Conservation (phyloP, 164 flowering plant species). For the Euptelea pleiosperma region DNA sequence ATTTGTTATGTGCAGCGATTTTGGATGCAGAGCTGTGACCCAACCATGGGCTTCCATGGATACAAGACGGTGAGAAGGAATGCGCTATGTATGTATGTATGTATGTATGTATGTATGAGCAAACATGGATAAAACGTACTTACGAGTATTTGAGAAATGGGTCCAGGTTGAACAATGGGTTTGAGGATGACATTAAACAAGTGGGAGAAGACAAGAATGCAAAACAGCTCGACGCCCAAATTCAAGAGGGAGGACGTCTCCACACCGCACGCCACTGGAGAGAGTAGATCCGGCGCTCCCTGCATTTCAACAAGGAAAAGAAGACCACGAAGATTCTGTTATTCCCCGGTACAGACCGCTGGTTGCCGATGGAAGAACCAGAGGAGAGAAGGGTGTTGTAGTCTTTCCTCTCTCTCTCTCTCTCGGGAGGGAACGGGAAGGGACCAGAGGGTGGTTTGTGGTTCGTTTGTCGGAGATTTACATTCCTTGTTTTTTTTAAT, state of each 20-base stretch:
- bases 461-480: not conserved
- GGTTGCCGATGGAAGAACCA: too few relatives aligned
- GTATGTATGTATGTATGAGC: not conserved
- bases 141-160: conserved; percentile 68
- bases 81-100: too few relatives aligned
- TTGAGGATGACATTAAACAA: conserved; percentile 48
- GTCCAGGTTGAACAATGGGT: conserved; percentile 54
- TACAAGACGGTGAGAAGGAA: too few relatives aligned
- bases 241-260: conserved; percentile 11
- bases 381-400: too few relatives aligned
- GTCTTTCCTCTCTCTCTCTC: not conserved
- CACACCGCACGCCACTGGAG: not conserved
- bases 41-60: too few relatives aligned
- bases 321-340: too few relatives aligned
- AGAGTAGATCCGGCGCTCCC: too few relatives aligned
- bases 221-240: conserved; percentile 36
- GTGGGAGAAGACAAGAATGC: conserved; percentile 58
- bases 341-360: too few relatives aligned
- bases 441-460: not conserved
- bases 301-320: not conserved
- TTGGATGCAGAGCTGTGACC: too few relatives aligned
- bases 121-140: conserved; percentile 5
- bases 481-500: not conserved
- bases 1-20: too few relatives aligned
- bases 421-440: too few relatives aligned